Conservation (phyloP, 106 monocot species). For the Vanilla planifolia region DNA sequence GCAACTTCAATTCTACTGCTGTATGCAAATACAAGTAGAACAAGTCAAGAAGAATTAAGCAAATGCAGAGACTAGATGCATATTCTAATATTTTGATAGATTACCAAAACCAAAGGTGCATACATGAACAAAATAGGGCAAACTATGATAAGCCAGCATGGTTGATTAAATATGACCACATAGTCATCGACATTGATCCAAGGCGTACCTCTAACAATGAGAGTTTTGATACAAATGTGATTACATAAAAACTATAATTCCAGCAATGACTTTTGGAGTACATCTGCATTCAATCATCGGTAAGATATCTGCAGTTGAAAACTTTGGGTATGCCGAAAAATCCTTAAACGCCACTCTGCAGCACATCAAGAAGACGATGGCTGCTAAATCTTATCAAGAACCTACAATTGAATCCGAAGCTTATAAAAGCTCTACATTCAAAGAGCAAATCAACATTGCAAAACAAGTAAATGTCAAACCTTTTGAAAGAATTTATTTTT, state of each 20-base stretch:
- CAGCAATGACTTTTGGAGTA: not conserved
- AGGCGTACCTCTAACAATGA: not conserved
- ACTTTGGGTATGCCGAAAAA: not conserved
- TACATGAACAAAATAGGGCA: not conserved
- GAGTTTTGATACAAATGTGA: not conserved
- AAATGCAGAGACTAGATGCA: not conserved
- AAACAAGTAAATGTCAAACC: too few relatives aligned
- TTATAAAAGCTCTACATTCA: too few relatives aligned
- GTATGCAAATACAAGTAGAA: slow-evolving; percentile 9
- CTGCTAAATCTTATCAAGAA: too few relatives aligned
- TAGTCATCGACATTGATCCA: not conserved
- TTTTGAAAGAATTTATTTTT: too few relatives aligned
- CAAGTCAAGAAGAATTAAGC: not conserved
- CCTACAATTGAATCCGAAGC: too few relatives aligned
- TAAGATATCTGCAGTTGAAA: not conserved
- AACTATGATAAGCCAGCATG: not conserved
- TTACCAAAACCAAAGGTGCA: too few relatives aligned
- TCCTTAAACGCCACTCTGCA: not conserved
- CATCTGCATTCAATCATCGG: not conserved
- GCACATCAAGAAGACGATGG: not conserved
- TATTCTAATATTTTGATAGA: too few relatives aligned
- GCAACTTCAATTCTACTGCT: slow-evolving; percentile 92
- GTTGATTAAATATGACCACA: not conserved
- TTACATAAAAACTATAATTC: not conserved
- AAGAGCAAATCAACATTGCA: too few relatives aligned